Conservation (phyloP, 73 alveolate species). For the Stentor roeselii region DNA sequence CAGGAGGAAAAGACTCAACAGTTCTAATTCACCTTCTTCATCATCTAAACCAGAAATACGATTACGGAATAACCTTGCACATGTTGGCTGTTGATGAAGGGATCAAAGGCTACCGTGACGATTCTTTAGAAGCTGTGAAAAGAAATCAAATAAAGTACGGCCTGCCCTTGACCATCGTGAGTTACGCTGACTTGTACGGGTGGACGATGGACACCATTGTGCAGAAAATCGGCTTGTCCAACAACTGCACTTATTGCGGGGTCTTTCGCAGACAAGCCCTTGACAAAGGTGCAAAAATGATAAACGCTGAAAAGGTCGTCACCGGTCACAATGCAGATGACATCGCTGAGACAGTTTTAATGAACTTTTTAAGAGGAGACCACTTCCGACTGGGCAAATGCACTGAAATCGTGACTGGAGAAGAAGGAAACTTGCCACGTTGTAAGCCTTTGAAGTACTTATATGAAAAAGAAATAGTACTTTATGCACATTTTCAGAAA, state of each 20-base stretch:
- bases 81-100: constrained; percentile 97
- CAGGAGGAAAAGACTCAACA: constrained; percentile 97
- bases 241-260: constrained; percentile 97
- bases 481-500: constrained; percentile 94
- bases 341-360: constrained; percentile 97
- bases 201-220: constrained; percentile 99
- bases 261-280: constrained; percentile 97
- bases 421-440: constrained; percentile 86
- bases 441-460: constrained; percentile 94
- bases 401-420: constrained; percentile 87
- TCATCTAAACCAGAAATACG: constrained; percentile 80
- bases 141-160: constrained; percentile 73
- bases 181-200: constrained; percentile 88
- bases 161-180: constrained; percentile 78
- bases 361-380: constrained; percentile 97
- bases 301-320: constrained; percentile 82
- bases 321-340: constrained; percentile 99
- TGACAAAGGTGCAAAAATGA: constrained; percentile 91
- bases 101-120: constrained; percentile 97
- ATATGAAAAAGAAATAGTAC: constrained; percentile 96
- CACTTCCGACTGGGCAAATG: constrained; percentile 86
- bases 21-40: constrained; percentile 94
- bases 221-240: constrained; percentile 26
- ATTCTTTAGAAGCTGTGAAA: constrained; percentile 92
- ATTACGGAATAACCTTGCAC: constrained; percentile 87